Conservation (phyloP, 1,139 yeast species). For the Groenewaldozyma auringiensis region DNA sequence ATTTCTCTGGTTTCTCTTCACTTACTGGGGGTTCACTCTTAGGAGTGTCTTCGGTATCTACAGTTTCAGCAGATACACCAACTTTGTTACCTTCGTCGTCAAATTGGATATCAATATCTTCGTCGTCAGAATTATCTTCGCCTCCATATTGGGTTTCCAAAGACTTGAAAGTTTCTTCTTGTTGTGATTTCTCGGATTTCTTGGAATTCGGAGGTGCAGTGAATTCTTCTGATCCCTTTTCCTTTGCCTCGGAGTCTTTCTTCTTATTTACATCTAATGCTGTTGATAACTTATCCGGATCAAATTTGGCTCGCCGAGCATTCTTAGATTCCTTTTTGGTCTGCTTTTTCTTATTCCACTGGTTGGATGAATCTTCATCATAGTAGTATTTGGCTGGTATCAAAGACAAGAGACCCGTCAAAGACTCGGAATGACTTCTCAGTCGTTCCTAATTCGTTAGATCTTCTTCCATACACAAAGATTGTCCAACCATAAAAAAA, state of each 20-base stretch:
- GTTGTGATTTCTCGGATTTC: background rate
- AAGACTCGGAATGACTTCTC: conserved; percentile 76
- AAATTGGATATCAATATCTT: conserved; percentile 39
- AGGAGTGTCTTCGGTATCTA: background rate
- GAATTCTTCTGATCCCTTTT: background rate
- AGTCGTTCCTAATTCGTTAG: conserved; percentile 54
- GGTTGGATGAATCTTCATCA: conserved; percentile 66
- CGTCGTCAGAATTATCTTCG: conserved; percentile 5
- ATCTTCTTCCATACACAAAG: too few species aligned
- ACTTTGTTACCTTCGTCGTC: conserved; percentile 74
- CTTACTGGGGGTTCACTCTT: background rate
- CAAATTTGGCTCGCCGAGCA: conserved; percentile 63
- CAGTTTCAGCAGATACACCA: conserved; percentile 8
- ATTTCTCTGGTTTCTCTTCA: background rate
- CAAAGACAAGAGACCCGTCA: conserved; percentile 80
- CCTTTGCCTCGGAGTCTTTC: conserved; percentile 5
- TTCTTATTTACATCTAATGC: conserved; percentile 59
- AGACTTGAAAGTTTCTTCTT: conserved; percentile 5
- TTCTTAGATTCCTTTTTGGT: conserved; percentile 42
- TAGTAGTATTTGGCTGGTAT: conserved; percentile 92
- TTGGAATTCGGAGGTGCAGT: background rate
- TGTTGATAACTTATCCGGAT: conserved; percentile 55
- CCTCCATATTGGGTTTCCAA: conserved; percentile 9
- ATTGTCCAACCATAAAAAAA: too few species aligned
- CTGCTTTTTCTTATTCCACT: conserved; percentile 74